These are phyloP conservation scores for Apostasia ramifera DNA, from an alignment of 106 monocot genomes.

Conservation along the genomic window DNA sequence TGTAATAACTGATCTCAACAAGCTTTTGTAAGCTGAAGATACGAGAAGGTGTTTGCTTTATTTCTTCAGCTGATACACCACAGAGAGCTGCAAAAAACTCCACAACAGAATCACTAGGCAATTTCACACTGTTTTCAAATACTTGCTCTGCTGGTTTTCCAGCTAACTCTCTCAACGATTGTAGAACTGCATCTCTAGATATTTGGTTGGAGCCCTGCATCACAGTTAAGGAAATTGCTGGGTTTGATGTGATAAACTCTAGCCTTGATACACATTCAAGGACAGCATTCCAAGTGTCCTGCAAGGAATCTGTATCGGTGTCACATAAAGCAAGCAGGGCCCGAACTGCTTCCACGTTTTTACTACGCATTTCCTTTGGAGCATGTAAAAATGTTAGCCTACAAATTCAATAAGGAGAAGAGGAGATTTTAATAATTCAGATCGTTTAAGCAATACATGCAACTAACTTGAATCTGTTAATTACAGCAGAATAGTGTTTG, in stretches of 20 bases:
- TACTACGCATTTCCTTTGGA: conserved; percentile 94
- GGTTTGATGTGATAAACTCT: conserved; percentile 81
- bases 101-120: conserved; percentile 90
- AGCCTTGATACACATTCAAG: conserved; percentile 98
- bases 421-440: background rate
- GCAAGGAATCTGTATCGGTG: conserved; percentile 64
- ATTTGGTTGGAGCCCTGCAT: conserved; percentile 99
- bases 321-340: conserved; percentile 71
- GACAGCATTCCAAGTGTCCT: conserved; percentile 99
- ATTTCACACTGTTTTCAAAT: conserved; percentile 84
- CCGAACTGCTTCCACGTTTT: conserved; percentile 96
- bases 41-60: conserved; percentile 83
- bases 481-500: background rate
- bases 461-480: too few relatives aligned
- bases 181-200: conserved; percentile 81
- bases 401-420: conserved; percentile 11
- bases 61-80: conserved; percentile 91
- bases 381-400: conserved; percentile 97
- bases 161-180: conserved; percentile 73
- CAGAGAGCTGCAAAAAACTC: conserved; percentile 95
- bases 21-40: conserved; percentile 94
- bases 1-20: conserved; percentile 99
- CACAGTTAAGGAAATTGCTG: conserved; percentile 74
- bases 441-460: background rate
- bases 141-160: conserved; percentile 91